Conservation (phyloP, 352 stramenopile species). For the Salisapilia sapeloensis region DNA sequence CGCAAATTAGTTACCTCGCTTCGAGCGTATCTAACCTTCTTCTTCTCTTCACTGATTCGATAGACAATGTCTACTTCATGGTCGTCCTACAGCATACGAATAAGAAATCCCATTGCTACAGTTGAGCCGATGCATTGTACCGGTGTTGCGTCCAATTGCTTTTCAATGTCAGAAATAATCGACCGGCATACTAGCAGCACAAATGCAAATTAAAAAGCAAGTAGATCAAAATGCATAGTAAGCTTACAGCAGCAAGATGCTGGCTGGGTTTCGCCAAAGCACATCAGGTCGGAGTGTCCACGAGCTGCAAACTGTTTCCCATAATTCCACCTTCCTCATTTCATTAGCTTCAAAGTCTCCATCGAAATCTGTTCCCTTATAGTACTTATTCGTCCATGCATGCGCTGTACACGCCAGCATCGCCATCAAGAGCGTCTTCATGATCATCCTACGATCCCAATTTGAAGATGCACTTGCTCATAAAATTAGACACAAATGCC, state of each 20-base stretch:
- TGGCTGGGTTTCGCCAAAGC: constrained; percentile 23
- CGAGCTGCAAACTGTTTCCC: constrained; percentile 59
- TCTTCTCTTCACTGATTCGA: constrained; percentile 78
- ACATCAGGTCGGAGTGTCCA: constrained; percentile 43
- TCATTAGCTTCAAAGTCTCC: neutral
- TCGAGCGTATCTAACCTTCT: constrained; percentile 66
- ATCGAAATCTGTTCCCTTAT: neutral
- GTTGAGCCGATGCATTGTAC: constrained; percentile 5
- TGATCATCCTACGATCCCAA: no score
- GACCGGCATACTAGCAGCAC: constrained; percentile 70
- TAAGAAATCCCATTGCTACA: neutral
- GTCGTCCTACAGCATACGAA: constrained; percentile 41
- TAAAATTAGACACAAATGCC: no score
- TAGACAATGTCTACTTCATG: constrained; percentile 75
- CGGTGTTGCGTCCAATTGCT: constrained; percentile 54
- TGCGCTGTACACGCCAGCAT: constrained; percentile 3
- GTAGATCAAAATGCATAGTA: neutral
- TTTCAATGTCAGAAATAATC: constrained; percentile 70
- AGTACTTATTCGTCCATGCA: constrained; percentile 42
- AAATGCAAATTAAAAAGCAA: neutral
- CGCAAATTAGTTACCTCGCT: constrained; percentile 27
- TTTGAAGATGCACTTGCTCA: no score
- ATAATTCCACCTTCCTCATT: constrained; percentile 37
- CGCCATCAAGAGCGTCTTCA: constrained; percentile 2
- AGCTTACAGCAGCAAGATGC: constrained; percentile 62